phyloP scores from a whole-genome alignment of 768 basidiomycete species.

The Russula lepida region DNA sequence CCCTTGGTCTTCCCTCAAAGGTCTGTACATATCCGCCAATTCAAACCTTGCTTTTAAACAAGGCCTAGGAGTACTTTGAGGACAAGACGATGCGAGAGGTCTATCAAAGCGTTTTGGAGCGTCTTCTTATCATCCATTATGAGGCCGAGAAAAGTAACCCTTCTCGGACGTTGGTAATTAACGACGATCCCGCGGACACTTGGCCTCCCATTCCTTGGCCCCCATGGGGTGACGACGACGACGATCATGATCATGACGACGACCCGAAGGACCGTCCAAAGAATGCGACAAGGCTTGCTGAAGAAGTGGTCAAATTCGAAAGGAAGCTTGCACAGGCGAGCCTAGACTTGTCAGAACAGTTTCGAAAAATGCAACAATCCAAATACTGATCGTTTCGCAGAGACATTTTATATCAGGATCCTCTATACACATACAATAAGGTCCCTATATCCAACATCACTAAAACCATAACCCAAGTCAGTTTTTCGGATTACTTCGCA shows the following conservation, averaged over 20 bases:
- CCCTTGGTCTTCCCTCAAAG: constrained; percentile 81
- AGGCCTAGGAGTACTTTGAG: constrained; percentile 74
- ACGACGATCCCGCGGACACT: constrained; percentile 36
- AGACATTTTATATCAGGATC: constrained; percentile 68
- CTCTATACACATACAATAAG: constrained; percentile 85
- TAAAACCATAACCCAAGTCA: constrained; percentile 60
- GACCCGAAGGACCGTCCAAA: constrained; percentile 41
- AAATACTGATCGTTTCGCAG: constrained; percentile 29
- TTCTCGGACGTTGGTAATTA: constrained; percentile 13
- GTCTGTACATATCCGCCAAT: constrained; percentile 30
- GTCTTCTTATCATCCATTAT: constrained; percentile 53
- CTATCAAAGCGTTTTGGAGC: constrained; percentile 61
- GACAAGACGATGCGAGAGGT: constrained; percentile 61
- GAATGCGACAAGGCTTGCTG: constrained; percentile 55
- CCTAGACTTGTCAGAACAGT: constrained; percentile 56
- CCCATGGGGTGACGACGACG: constrained; percentile 52
- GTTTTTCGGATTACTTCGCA: constrained; percentile 81
- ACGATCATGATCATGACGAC: constrained; percentile 42
- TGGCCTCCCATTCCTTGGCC: constrained; percentile 86
- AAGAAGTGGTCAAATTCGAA: constrained; percentile 71
- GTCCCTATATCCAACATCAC: constrained; percentile 61
- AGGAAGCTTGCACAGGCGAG: constrained; percentile 66
- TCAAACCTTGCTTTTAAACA: not conserved
- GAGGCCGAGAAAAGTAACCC: constrained; percentile 33
- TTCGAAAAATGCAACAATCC: not conserved